These are phyloP conservation scores for Ophiostoma ips DNA, from an alignment of 2,329 filamentous ascomycete genomes.

Conservation along the genomic window DNA sequence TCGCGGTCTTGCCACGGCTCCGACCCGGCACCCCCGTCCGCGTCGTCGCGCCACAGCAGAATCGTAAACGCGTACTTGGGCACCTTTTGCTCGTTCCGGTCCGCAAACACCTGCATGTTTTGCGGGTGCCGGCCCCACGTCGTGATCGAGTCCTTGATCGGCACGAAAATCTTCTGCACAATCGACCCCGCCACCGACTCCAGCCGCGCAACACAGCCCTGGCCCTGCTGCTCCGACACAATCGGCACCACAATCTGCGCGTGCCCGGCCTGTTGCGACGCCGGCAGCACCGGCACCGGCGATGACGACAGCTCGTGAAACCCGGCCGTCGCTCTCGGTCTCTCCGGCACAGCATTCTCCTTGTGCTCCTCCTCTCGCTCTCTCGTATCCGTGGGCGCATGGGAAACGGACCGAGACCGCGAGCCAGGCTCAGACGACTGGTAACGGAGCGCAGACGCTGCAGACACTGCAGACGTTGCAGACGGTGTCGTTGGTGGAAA, in stretches of 20 bases:
- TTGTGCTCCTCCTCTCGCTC: slow-evolving; percentile 7
- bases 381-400: not conserved
- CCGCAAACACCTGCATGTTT: slow-evolving; percentile 55
- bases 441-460: not conserved
- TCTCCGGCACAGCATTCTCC: slow-evolving; percentile 9
- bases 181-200: slow-evolving; percentile 52
- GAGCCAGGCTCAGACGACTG: slow-evolving; percentile 5
- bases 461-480: not conserved
- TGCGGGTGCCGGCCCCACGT: slow-evolving; percentile 62
- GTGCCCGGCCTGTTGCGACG: slow-evolving; percentile 1
- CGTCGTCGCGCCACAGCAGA: slow-evolving; percentile 56
- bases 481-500: slow-evolving; percentile 30
- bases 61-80: slow-evolving; percentile 74
- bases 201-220: slow-evolving; percentile 29
- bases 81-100: slow-evolving; percentile 52
- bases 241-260: slow-evolving; percentile 9
- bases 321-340: not conserved
- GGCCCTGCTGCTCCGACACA: slow-evolving; percentile 1
- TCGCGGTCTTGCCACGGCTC: slow-evolving; percentile 41
- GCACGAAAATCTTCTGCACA: slow-evolving; percentile 46
- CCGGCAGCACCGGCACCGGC: not conserved
- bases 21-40: slow-evolving; percentile 48
- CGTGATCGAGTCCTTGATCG: slow-evolving; percentile 51
- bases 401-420: slow-evolving; percentile 2
- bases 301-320: not conserved